Base-by-base conservation (phyloP, 768 basidiomycete genomes). In the Multifurca ochricompacta region DNA sequence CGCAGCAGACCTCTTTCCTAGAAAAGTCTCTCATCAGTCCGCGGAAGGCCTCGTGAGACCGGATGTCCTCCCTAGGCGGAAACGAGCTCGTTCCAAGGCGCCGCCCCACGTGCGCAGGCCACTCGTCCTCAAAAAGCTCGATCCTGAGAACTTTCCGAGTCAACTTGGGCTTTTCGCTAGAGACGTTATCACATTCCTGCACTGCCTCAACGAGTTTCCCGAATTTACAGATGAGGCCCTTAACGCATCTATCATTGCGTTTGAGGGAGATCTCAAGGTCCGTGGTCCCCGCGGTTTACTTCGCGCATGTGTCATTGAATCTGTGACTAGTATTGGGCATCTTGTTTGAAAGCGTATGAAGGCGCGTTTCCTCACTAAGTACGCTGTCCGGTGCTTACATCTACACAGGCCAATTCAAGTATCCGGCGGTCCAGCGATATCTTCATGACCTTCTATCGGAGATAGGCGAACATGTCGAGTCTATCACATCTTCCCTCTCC, bases 191-290 rank as follows among this genome's bases (percentile, higher is more conserved):
- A 82, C 79, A 0, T 89, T 89, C 62, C 66, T 85, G 54, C 74
- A 81, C 43, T 82, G 82, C 59, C 67, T 89, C 58, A 86, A 87
- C 53, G 85, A 88, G 63, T 87, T 89, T 59, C 86, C 85, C 0
- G 87, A 87, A 64, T 85, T 86, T 61, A 80, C 77, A 25, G 83
- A 87, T 48, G 85, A 89, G 59, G 80, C 78, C 5, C 79, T 79
- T 37, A 86, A 87, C 63, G 71, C 78, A 1, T 83, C 83, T 3
- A 82, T 87, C 51, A 60, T 76, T 51, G 77, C 80, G 10, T 83
- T 88, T 46, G 81, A 85, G 64, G 79, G 79, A 0, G 85, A 89
- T 66, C 70, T 88, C 32, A 80, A 78, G 71, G 84, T 82, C 59
- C 43, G 71, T 25, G 25, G 59, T 45, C 41, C 45, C 27, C 27